Percentiles rank a stretch among this genome's conserved stretches.
These are phyloP conservation scores for Chaetomium fimeti DNA, from an alignment of 495 filamentous ascomycete species.

Conservation along the genomic window DNA sequence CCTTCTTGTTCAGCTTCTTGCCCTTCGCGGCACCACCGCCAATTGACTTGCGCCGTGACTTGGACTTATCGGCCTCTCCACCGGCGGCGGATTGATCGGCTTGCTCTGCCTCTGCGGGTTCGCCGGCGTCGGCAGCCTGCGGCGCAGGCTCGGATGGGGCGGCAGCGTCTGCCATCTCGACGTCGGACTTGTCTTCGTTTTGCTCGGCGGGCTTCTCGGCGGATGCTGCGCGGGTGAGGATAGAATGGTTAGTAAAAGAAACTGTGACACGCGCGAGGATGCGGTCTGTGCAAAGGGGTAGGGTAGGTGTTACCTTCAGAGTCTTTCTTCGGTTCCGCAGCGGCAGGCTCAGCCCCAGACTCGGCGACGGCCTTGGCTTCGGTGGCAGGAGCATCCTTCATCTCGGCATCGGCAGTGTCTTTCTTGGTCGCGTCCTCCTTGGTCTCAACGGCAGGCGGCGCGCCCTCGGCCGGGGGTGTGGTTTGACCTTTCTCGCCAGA, in stretches of 20 bases:
- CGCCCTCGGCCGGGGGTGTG: slow-evolving; percentile 23
- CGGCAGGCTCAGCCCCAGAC: slow-evolving; percentile 24
- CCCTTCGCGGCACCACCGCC: slow-evolving; percentile 65
- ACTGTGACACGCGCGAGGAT: slow-evolving; percentile 8
- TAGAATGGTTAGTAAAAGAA: slow-evolving; percentile 20
- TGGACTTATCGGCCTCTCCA: slow-evolving; percentile 43
- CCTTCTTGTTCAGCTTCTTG: slow-evolving; percentile 83
- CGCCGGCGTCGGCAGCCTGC: slow-evolving; percentile 31
- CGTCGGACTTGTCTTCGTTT: slow-evolving; percentile 35
- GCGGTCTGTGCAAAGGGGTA: background rate
- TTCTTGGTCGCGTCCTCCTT: slow-evolving; percentile 27
- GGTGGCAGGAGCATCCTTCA: slow-evolving; percentile 23
- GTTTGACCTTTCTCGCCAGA: slow-evolving; percentile 25
- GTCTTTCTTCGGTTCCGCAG: slow-evolving; percentile 21
- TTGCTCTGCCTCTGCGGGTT: slow-evolving; percentile 9
- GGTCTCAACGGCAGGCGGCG: slow-evolving; percentile 16
- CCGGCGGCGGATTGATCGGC: slow-evolving; percentile 26
- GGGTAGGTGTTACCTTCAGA: slow-evolving; percentile 22
- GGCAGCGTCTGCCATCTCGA: slow-evolving; percentile 41
- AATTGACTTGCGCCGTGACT: slow-evolving; percentile 62
- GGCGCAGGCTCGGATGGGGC: slow-evolving; percentile 30
- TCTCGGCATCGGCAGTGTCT: slow-evolving; percentile 4
- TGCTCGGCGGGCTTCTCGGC: slow-evolving; percentile 33
- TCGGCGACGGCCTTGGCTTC: slow-evolving; percentile 26
- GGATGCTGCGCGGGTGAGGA: slow-evolving; percentile 16